Conservation (phyloP, 495 filamentous ascomycete genomes). For the Annulohypoxylon maeteangense region DNA sequence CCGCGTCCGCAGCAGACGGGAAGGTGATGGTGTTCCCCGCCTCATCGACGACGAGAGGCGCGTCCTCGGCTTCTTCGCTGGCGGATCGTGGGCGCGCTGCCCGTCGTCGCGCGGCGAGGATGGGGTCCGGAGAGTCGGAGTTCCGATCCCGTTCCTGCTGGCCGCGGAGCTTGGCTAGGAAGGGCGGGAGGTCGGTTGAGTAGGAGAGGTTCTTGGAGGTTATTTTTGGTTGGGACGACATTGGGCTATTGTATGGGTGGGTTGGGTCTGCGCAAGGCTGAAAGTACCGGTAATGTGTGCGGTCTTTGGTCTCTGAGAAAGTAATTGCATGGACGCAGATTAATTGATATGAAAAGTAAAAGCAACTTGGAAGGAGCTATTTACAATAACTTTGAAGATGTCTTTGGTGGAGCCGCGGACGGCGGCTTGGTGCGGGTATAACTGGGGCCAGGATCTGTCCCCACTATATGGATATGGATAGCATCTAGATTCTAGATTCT, state of each 20-base stretch:
- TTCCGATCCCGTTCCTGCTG: conserved; percentile 47
- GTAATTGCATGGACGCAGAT: too few relatives aligned
- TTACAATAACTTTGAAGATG: too few relatives aligned
- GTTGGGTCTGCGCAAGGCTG: not conserved
- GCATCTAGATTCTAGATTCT: too few relatives aligned
- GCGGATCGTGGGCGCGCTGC: conserved; percentile 52
- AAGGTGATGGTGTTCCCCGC: conserved; percentile 51
- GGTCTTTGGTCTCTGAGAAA: too few relatives aligned
- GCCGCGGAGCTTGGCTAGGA: conserved; percentile 63
- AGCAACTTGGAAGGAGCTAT: too few relatives aligned
- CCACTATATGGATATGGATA: too few relatives aligned
- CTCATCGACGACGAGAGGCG: conserved; percentile 60
- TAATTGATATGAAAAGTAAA: too few relatives aligned
- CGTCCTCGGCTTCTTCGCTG: conserved; percentile 63
- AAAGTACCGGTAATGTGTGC: not conserved
- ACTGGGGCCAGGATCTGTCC: not conserved
- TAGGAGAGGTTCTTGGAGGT: conserved; percentile 66
- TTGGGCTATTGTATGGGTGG: conserved; percentile 10
- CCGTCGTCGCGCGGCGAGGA: conserved; percentile 54
- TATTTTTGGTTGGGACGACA: conserved; percentile 58
- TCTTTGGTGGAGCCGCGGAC: not conserved
- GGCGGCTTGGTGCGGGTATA: conserved; percentile 5
- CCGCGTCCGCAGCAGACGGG: conserved; percentile 44
- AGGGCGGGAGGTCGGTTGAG: conserved; percentile 61
- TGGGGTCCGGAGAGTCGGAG: conserved; percentile 52